Base-by-base conservation (phyloP, 148 eudicot genomes). In the Linanthus parryae region DNA sequence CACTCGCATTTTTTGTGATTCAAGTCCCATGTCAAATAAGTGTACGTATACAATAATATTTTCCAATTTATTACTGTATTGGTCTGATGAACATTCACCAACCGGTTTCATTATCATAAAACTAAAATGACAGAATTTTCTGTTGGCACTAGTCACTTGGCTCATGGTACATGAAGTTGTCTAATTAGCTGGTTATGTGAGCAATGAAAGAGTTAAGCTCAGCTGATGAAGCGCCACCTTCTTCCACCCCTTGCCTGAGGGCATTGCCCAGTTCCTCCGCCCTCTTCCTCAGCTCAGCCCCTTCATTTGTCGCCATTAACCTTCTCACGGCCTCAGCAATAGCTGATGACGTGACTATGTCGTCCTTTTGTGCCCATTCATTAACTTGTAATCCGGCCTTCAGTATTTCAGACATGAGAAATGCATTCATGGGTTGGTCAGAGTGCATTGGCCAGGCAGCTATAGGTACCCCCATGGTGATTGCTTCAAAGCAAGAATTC, bases 131-230 rank as follows among this genome's bases (percentile, higher is more conserved):
- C n/a, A n/a, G n/a, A n/a, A n/a, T n/a, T n/a, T n/a, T n/a, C n/a
- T n/a, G n/a, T n/a, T n/a, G n/a, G n/a, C n/a, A n/a, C n/a, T n/a
- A n/a, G n/a, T n/a, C n/a, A n/a, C n/a, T n/a, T n/a, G n/a, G n/a
- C n/a, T n/a, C n/a, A n/a, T n/a, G n/a, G n/a, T n/a, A n/a, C n/a
- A n/a, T n/a, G n/a, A n/a, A n/a, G n/a, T n/a, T n/a, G n/a, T n/a
- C n/a, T n/a, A 45, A 1, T 22, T 44, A 31, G 10, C 54, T 48
- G 24, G 44, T 59, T 28, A 60, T 60, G 16, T 60, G 64, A 29
- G 49, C 48, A 49, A 60, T 20, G 48, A 60, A 60, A 14, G 56
- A 48, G 36, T 60, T 40, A 48, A 60, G 4, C 48, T 49, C 64
- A 27, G 50, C 14, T 19, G 16, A 56, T 27, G 64, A 60, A 30